Conservation (phyloP, 1,139 yeast species). For the Suhomyces yuchorum region DNA sequence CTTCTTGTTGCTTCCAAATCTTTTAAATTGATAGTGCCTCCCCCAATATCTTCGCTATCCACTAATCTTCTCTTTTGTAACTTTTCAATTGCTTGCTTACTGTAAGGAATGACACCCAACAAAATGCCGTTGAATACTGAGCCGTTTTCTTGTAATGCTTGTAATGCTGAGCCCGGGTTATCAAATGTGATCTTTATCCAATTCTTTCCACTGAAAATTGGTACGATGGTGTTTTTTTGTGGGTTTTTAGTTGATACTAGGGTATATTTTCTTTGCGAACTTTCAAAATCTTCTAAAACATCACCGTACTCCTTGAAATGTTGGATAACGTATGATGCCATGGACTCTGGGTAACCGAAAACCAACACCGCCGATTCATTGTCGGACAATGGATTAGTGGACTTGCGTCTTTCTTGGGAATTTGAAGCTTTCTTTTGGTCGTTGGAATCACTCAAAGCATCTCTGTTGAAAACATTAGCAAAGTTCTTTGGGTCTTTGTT, state of each 20-base stretch:
- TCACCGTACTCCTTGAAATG: constrained; percentile 82
- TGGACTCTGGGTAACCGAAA: constrained; percentile 84
- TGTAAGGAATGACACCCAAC: constrained; percentile 76
- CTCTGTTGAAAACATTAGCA: constrained; percentile 47
- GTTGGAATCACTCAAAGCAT: constrained; percentile 13
- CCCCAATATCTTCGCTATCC: constrained; percentile 59
- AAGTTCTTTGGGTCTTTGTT: constrained; percentile 51
- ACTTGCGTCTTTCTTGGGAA: constrained; percentile 11
- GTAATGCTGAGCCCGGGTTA: constrained; percentile 70
- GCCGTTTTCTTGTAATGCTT: constrained; percentile 86
- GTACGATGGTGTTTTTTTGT: constrained; percentile 32
- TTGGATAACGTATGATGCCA: constrained; percentile 65
- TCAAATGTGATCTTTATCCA: constrained; percentile 90
- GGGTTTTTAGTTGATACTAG: constrained; percentile 12
- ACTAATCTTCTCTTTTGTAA: constrained; percentile 57
- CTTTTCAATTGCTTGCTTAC: constrained; percentile 61
- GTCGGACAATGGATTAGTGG: constrained; percentile 27
- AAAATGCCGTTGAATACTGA: constrained; percentile 67
- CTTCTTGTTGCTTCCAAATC: constrained; percentile 7
- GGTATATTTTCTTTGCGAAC: constrained; percentile 21
- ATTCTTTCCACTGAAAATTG: constrained; percentile 79
- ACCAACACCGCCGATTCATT: constrained; percentile 73
- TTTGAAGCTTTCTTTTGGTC: constrained; percentile 3
- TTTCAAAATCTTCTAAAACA: constrained; percentile 73
- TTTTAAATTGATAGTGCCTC: constrained; percentile 23